A percentile compares a stretch with the other conserved stretches of the same genome.
Evolutionary conservation across 2,329 filamentous ascomycete genomes (phyloP).

Genomic region (Juglanconis oblonga): DNA sequence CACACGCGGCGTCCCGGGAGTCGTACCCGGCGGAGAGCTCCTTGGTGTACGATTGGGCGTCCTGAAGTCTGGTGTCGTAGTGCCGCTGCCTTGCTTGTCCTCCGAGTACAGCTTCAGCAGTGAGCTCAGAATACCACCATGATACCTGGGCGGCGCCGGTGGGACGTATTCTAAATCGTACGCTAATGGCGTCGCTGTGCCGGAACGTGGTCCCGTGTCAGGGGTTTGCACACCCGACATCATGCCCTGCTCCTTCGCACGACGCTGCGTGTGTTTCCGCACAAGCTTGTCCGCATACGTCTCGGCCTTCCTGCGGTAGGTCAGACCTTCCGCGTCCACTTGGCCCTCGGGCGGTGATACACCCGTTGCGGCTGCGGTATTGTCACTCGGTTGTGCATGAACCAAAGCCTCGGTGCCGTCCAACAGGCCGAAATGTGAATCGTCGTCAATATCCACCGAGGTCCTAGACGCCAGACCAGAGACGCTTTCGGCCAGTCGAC

Average conservation of each 20-base stretch:
- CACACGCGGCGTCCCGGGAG: conserved; percentile 27
- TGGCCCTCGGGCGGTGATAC: not conserved
- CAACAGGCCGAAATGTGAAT: conserved; percentile 4
- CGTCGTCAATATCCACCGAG: conserved; percentile 24
- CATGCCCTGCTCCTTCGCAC: not conserved
- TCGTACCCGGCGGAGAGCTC: conserved; percentile 38
- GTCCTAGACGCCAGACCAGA: conserved; percentile 27
- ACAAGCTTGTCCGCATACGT: conserved; percentile 15
- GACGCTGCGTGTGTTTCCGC: conserved; percentile 15
- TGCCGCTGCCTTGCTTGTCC: conserved; percentile 33
- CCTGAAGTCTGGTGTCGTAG: conserved; percentile 39
- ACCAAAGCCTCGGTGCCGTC: not conserved
- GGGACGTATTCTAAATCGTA: conserved; percentile 58
- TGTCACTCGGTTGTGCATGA: not conserved
- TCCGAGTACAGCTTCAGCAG: conserved; percentile 66
- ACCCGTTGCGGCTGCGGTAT: conserved; percentile 1
- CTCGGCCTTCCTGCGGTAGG: conserved; percentile 15
- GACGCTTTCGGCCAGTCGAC: conserved; percentile 32
- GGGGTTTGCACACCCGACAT: not conserved
- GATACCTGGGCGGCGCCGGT: conserved; percentile 64
- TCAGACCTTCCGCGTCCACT: conserved; percentile 7
- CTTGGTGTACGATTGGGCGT: conserved; percentile 40
- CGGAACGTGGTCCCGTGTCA: conserved; percentile 20
- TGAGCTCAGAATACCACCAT: conserved; percentile 69
- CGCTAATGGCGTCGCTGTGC: conserved; percentile 45